Conservation (phyloP, 768 basidiomycete species). For the Clathrus columnatus region DNA sequence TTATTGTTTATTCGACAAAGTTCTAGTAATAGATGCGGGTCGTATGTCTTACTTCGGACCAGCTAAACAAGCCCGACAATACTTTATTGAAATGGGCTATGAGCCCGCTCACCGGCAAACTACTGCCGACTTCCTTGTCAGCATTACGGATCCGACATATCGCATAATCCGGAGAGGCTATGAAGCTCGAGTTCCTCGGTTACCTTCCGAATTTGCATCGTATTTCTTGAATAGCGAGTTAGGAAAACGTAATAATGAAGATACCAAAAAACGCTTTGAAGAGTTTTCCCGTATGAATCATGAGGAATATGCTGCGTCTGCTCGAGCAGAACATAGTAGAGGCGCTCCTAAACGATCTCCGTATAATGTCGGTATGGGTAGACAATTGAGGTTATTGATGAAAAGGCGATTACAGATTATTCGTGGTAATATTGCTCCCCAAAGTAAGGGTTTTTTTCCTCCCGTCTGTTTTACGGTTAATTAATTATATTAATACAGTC, state of each 20-base stretch:
- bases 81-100: conserved; percentile 71
- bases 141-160: conserved; percentile 43
- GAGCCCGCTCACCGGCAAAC: conserved; percentile 71
- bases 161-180: conserved; percentile 41
- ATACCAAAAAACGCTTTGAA: not conserved
- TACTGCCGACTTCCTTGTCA: conserved; percentile 76
- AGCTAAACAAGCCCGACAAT: conserved; percentile 51
- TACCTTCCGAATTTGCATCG: conserved; percentile 47
- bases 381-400: conserved; percentile 41
- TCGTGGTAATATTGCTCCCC: conserved; percentile 30
- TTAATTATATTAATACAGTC: not conserved
- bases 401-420: conserved; percentile 36
- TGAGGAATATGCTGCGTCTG: conserved; percentile 40
- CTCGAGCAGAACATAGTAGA: conserved; percentile 41
- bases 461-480: too few relatives aligned
- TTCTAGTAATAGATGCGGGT: conserved; percentile 70
- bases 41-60: conserved; percentile 69
- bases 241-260: not conserved
- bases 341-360: conserved; percentile 32
- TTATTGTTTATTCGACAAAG: conserved; percentile 71
- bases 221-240: conserved; percentile 22
- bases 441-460: conserved; percentile 17
- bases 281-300: conserved; percentile 39
- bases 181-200: conserved; percentile 35
- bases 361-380: conserved; percentile 36